Percentiles rank a stretch among this genome's conserved stretches.
phyloP scores from a whole-genome alignment of 176 grass and related monocot genomes.

The Oryza nivara region DNA sequence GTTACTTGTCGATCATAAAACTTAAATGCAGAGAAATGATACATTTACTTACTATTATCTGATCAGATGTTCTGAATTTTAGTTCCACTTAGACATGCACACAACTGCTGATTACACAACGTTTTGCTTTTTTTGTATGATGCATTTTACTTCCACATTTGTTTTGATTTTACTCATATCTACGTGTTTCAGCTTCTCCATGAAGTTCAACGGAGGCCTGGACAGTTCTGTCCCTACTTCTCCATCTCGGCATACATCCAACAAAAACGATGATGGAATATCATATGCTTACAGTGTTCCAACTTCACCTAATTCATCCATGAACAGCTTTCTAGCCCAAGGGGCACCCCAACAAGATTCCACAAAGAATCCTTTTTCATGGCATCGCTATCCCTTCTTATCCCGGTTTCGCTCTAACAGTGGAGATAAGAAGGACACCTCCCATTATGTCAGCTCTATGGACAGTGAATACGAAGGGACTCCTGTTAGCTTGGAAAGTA shows the following conservation, averaged over 20 bases:
- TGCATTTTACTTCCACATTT: neutral
- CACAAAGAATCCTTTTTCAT: slow-evolving; percentile 53
- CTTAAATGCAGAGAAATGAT: neutral
- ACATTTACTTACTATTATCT: neutral
- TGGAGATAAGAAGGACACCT: slow-evolving; percentile 42
- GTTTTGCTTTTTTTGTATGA: neutral
- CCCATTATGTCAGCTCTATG: slow-evolving; percentile 44
- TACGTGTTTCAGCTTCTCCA: slow-evolving; percentile 68
- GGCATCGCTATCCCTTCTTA: slow-evolving; percentile 57
- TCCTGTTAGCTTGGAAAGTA: slow-evolving; percentile 54
- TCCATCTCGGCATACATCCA: slow-evolving; percentile 34
- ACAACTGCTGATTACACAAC: neutral
- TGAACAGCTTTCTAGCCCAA: slow-evolving; percentile 38
- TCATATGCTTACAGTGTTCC: slow-evolving; percentile 61
- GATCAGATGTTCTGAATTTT: neutral
- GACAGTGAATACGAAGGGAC: slow-evolving; percentile 57
- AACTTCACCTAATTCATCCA: slow-evolving; percentile 61
- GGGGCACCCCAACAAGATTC: slow-evolving; percentile 37
- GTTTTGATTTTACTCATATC: slow-evolving; percentile 12
- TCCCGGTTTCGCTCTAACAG: slow-evolving; percentile 62
- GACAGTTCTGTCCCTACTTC: slow-evolving; percentile 51
- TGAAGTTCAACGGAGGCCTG: slow-evolving; percentile 54
- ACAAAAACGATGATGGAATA: slow-evolving; percentile 57
- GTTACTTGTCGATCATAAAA: neutral
- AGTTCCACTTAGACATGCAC: neutral